A percentile compares a stretch with the other conserved stretches of the same genome.
Conservation (phyloP, 2,329 filamentous ascomycete species). For the Exutisphaerella laricina region DNA sequence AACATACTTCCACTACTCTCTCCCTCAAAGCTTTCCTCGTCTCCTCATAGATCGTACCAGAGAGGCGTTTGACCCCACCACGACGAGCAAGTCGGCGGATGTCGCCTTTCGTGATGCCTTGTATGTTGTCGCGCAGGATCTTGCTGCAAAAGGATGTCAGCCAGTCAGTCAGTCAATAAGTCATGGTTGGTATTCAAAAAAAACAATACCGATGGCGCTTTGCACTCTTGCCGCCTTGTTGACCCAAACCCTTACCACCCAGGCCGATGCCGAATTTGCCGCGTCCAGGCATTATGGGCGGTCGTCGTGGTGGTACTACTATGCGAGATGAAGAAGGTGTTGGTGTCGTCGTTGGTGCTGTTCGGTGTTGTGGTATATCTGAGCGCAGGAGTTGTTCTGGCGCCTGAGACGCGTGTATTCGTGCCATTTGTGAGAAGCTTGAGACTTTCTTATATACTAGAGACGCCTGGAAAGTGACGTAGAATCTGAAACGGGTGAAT, state of each 20-base stretch:
- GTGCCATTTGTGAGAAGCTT: too few relatives aligned
- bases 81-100: slow-evolving; percentile 66
- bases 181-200: neutral
- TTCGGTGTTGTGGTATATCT: slow-evolving; percentile 7
- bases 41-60: slow-evolving; percentile 58
- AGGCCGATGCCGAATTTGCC: slow-evolving; percentile 15
- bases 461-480: too few relatives aligned
- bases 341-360: neutral
- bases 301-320: neutral
- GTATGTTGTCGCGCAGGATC: slow-evolving; percentile 98
- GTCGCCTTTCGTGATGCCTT: slow-evolving; percentile 79
- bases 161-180: neutral
- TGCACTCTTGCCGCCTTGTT: slow-evolving; percentile 12
- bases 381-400: slow-evolving; percentile 5
- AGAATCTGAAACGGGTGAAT: too few relatives aligned
- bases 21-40: slow-evolving; percentile 50
- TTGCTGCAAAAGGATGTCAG: slow-evolving; percentile 61
- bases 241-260: slow-evolving; percentile 17
- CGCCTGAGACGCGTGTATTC: neutral
- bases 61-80: slow-evolving; percentile 72
- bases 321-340: neutral
- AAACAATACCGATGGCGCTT: slow-evolving; percentile 23
- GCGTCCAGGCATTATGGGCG: slow-evolving; percentile 13
- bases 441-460: too few relatives aligned
- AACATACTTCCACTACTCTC: slow-evolving; percentile 53